A percentile compares a stretch with the other conserved stretches of the same genome.
These are phyloP conservation scores for Rhinocladiella similis DNA, from an alignment of 2,329 filamentous ascomycete species.

Conservation along the genomic window DNA sequence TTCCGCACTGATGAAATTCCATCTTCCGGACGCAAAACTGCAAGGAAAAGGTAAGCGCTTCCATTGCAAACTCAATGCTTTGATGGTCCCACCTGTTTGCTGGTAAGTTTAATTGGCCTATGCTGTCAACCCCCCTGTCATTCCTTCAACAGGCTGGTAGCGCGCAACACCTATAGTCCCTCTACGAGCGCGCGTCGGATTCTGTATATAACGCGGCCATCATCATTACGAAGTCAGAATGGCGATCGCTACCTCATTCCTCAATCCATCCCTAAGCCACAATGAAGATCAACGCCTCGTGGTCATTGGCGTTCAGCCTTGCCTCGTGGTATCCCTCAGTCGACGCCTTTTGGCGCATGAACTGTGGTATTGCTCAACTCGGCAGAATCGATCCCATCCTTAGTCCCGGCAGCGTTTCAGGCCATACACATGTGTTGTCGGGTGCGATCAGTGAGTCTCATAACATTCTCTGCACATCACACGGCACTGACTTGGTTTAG, in stretches of 20 bases:
- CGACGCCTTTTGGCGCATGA: constrained; percentile 84
- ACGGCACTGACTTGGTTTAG: constrained; percentile 43
- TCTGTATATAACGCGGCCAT: neutral
- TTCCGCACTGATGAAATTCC: too few species aligned
- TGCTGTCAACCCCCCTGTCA: neutral
- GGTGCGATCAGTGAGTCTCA: constrained; percentile 52
- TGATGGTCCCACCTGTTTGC: neutral
- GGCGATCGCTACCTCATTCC: neutral
- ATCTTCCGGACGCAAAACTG: too few species aligned
- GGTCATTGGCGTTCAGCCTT: constrained; percentile 6
- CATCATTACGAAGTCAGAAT: neutral
- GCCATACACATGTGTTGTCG: constrained; percentile 26
- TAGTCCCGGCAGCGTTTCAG: constrained; percentile 56
- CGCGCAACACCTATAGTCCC: neutral
- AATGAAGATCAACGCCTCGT: constrained; percentile 4
- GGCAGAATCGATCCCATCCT: constrained; percentile 78
- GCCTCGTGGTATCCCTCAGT: constrained; percentile 32
- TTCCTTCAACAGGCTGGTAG: neutral
- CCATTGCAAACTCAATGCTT: neutral
- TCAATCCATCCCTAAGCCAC: neutral
- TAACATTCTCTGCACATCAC: too few species aligned
- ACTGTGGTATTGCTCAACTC: constrained; percentile 68
- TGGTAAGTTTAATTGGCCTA: neutral
- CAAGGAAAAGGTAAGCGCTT: neutral
- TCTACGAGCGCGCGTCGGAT: neutral